phyloP scores from a whole-genome alignment of 2,329 filamentous ascomycete species.

The Beauveria bassiana region DNA sequence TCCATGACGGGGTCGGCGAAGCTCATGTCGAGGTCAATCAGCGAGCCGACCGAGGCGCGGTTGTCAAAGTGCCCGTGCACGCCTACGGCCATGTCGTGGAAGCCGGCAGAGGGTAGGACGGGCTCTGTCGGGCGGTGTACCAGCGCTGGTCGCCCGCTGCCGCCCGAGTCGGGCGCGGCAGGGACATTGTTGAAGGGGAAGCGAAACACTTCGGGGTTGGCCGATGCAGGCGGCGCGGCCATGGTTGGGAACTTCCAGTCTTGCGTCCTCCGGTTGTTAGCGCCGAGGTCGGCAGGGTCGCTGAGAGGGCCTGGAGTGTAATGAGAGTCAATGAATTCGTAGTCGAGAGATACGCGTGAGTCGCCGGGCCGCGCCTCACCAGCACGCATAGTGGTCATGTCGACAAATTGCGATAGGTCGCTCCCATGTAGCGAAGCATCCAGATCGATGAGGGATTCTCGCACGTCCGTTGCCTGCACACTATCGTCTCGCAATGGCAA shows the following conservation, averaged over 20 bases:
- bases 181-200: constrained; percentile 36
- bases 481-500: constrained; percentile 53
- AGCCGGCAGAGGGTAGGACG: constrained; percentile 32
- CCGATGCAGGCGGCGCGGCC: constrained; percentile 41
- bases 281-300: constrained; percentile 47
- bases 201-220: constrained; percentile 44
- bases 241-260: constrained; percentile 54
- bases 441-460: constrained; percentile 58
- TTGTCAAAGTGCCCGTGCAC: constrained; percentile 26
- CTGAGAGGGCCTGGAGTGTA: constrained; percentile 46
- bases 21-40: constrained; percentile 50
- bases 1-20: constrained; percentile 45
- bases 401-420: constrained; percentile 49
- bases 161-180: constrained; percentile 12
- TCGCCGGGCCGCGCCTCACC: constrained; percentile 33
- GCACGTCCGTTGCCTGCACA: constrained; percentile 38
- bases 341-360: constrained; percentile 40
- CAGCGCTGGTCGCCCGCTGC: constrained; percentile 32
- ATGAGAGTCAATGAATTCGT: constrained; percentile 36
- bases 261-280: constrained; percentile 40
- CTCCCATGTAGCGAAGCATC: constrained; percentile 51
- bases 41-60: constrained; percentile 35
- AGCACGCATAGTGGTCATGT: constrained; percentile 54
- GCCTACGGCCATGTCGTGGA: constrained; percentile 34
- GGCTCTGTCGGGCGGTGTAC: constrained; percentile 47